These are phyloP conservation scores for Xerocomus amazonicus DNA, from an alignment of 1,284 basidiomycete genomes.

Conservation along the genomic window DNA sequence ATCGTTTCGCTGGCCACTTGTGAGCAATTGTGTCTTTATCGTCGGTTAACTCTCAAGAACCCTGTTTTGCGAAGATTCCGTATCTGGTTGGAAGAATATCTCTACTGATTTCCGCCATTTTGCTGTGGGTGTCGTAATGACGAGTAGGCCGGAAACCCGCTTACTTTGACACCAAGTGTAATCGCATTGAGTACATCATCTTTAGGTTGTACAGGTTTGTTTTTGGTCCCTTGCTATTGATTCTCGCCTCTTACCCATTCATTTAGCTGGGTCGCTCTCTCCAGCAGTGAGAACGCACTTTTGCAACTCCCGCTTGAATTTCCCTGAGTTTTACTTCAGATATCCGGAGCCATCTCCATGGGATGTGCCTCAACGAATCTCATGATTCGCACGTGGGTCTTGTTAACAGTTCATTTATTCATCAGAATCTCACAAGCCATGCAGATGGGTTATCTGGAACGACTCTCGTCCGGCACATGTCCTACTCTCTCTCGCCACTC, in stretches of 20 bases:
- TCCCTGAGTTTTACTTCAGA: slow-evolving; percentile 1
- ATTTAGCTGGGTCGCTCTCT: background rate
- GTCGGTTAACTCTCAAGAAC: background rate
- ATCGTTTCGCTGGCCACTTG: slow-evolving; percentile 23
- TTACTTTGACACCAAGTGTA: slow-evolving; percentile 4
- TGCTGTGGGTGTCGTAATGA: slow-evolving; percentile 11
- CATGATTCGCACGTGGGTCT: slow-evolving; percentile 29
- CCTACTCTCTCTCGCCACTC: slow-evolving; percentile 12
- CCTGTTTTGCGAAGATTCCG: slow-evolving; percentile 12
- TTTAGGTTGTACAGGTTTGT: slow-evolving; percentile 19
- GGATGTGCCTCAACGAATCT: slow-evolving; percentile 22
- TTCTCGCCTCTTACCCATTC: background rate
- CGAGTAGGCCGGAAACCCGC: background rate
- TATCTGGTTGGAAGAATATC: slow-evolving; percentile 18
- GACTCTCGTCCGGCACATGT: slow-evolving; percentile 11
- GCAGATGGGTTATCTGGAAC: slow-evolving; percentile 29
- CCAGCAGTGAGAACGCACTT: slow-evolving; percentile 6
- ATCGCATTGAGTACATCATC: background rate
- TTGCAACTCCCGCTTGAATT: background rate
- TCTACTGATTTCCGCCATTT: slow-evolving; percentile 9
- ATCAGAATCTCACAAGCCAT: background rate
- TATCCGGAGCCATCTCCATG: slow-evolving; percentile 7
- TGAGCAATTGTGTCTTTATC: slow-evolving; percentile 3
- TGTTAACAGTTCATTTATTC: background rate
- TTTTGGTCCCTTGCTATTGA: too few species aligned